These are phyloP conservation scores for Sarocladium kiliense DNA, from an alignment of 2,329 filamentous ascomycete genomes.

Conservation along the genomic window DNA sequence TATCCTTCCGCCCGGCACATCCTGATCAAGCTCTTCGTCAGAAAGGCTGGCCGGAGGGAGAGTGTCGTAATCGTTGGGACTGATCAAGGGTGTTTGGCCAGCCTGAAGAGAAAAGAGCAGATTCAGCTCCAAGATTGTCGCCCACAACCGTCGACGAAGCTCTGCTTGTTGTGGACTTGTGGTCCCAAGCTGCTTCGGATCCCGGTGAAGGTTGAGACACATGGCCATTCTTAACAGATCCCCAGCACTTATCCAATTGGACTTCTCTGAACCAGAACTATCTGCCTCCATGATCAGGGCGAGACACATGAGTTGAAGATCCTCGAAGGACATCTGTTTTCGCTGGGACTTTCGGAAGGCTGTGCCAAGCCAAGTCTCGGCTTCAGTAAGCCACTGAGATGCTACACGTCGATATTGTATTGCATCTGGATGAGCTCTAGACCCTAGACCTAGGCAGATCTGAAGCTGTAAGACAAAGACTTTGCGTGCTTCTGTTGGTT, in stretches of 20 bases:
- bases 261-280: conserved; percentile 16
- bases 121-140: conserved; percentile 15
- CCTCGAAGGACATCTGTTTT: conserved; percentile 22
- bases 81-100: conserved; percentile 1
- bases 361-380: conserved; percentile 15
- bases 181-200: conserved; percentile 22
- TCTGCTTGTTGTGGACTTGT: conserved; percentile 20
- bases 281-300: conserved; percentile 18
- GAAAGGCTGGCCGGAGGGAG: neutral
- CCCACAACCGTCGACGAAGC: conserved; percentile 27
- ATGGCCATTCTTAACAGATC: conserved; percentile 24
- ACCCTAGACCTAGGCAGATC: conserved; percentile 17
- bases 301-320: conserved; percentile 25
- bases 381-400: conserved; percentile 18
- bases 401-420: conserved; percentile 10
- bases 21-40: conserved; percentile 2
- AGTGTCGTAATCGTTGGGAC: conserved; percentile 1
- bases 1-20: neutral
- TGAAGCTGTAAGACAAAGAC: conserved; percentile 16
- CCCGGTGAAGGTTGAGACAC: conserved; percentile 27
- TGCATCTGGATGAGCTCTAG: conserved; percentile 15
- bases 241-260: conserved; percentile 25
- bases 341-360: conserved; percentile 11
- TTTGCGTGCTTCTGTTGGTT: conserved; percentile 15
- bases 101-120: conserved; percentile 10